Evolutionary conservation across 495 filamentous ascomycete species (phyloP), one percentile per base, ranked within the genome.

Genomic region (Podospora australis): DNA sequence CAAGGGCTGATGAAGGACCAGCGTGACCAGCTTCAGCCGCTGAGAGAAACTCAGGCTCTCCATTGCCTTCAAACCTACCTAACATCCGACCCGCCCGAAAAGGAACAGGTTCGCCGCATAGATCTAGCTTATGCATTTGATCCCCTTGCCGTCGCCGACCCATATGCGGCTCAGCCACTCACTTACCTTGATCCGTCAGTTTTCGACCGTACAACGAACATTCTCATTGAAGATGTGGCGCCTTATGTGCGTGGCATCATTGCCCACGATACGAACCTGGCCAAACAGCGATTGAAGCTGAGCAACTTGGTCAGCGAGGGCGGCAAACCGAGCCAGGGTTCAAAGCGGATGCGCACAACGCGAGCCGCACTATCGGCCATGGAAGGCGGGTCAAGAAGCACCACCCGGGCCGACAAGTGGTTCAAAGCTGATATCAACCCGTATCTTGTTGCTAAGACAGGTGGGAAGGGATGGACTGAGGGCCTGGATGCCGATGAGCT

Each of bases 201-300:
- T 0, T 87, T 95, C 50, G 87, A 94, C 48, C 78, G 86, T 28
- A 78, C 80, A 0, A 58, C 81, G 30, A 56, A 66, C 2, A 68
- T 80, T 7, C 76, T 96, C 26, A 70, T 71, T 4, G 73, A 84
- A 36, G 92, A 98, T 50, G 66, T 96, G 6, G 88, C 86, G 0
- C 91, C 90, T 0, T 96, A 86, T 54, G 75, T 95, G 17, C 83
- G 92, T 16, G 70, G 74, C 8, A 95, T 96, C 53, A 81, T 88
- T 22, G 69, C 79, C 0, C 85, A 86, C 57, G 91, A 96, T 51
- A 66, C 80, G 3, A 73, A 71, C 9, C 73, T 90, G 0, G 80
- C 86, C 41, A 72, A 82, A 51, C 78, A 87, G 51, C 74, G 90
- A 1, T 54, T 79, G 11, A 75, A 73, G 13, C 58, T 87, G 2